Base-by-base conservation (phyloP, 495 filamentous ascomycete genomes). In the Podospora tetraspora region DNA sequence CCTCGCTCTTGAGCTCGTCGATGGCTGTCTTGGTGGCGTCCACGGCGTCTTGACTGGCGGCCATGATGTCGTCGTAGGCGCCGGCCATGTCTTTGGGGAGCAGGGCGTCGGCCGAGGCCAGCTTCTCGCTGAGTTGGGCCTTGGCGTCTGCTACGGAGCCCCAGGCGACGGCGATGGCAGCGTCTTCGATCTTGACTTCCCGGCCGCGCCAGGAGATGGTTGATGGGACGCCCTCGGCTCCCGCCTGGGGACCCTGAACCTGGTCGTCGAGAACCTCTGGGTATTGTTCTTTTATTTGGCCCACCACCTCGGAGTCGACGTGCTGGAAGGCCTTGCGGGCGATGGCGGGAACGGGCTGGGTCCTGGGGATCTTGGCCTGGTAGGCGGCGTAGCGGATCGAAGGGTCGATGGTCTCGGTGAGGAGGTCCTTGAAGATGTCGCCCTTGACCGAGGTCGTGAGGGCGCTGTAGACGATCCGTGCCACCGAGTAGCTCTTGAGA, bases 371-470 rank as follows among this genome's bases (percentile, higher is more conserved):
- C 74, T 93, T 91, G 76, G 90, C 81, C 75, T 97, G 92, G 79
- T 98, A 98, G 6, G 96, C 94, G 3, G 92, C 93, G 78, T 94
- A 98, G 62, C 94, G 89, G 70, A 98, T 90, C 66, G 93, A 97
- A 8, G 94, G 94, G 73, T 99, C 96, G 61, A 97, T 88, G 25
- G 90, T 96, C 68, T 89, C 88, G 13, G 90, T 87, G 37, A 98
- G 80, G 21, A 97, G 84, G 58, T 99, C 95, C 64, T 89, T 89
- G 79, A 91, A 96, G 59, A 91, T 80, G 72, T 97, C 95, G 21
- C 81, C 81, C 72, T 89, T 89, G 16, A 86, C 84, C 22, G 78
- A 71, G 0, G 79, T 77, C 19, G 77, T 74, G 16, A 99, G 81
- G 2, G 90, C 86, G 57, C 84, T 88, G 77, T 98, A 99, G 70